A percentile compares a stretch with the other conserved stretches of the same genome.
phyloP scores from a whole-genome alignment of 352 stramenopile genomes.

The Globisporangium acanthophoron region DNA sequence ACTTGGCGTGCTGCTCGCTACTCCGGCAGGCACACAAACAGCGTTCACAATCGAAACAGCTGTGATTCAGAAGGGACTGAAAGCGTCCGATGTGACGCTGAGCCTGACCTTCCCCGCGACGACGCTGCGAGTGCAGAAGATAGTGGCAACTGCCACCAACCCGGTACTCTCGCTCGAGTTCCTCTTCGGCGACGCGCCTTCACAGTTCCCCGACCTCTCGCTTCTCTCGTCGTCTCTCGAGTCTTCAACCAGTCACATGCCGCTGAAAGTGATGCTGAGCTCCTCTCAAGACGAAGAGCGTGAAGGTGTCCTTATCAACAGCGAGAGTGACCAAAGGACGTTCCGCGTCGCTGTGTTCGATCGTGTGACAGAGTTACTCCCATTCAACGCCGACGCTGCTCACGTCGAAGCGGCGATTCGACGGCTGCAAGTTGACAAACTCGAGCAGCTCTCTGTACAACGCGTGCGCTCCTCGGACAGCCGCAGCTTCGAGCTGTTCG shows the following conservation, averaged over 20 bases:
- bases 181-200: background rate
- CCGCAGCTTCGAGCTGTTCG: background rate
- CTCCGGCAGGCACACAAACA: background rate
- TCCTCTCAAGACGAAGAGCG: background rate
- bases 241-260: constrained; percentile 1
- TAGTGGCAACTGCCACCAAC: background rate
- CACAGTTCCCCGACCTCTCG: constrained; percentile 5
- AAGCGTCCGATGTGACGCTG: constrained; percentile 6
- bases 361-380: background rate
- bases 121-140: constrained; percentile 8
- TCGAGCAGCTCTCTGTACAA: constrained; percentile 4
- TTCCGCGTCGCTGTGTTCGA: constrained; percentile 11
- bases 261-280: background rate
- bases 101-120: background rate
- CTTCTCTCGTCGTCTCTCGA: constrained; percentile 5
- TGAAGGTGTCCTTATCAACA: background rate
- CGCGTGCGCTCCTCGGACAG: background rate
- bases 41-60: constrained; percentile 3
- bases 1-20: background rate
- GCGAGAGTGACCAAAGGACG: background rate
- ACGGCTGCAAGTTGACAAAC: background rate
- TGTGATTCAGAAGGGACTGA: constrained; percentile 1
- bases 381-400: constrained; percentile 4
- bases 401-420: constrained; percentile 10
- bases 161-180: constrained; percentile 6